These are phyloP conservation scores for Dovyalis caffra DNA, from an alignment of 345 rosid species.

Conservation along the genomic window DNA sequence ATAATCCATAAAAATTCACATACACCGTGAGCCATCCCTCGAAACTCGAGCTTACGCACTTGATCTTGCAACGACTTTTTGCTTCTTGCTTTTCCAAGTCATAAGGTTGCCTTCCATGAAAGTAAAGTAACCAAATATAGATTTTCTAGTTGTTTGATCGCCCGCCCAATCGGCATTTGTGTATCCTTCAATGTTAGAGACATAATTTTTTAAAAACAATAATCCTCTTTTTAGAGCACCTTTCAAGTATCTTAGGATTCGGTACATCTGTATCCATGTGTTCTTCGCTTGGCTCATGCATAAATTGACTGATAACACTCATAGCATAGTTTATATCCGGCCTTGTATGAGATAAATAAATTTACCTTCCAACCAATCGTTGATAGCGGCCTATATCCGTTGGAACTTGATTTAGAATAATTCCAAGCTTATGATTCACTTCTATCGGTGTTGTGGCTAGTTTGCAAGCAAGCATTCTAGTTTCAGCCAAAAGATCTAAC, in stretches of 20 bases:
- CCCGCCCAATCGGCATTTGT: not conserved
- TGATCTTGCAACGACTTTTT: too few relatives aligned
- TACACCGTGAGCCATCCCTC: not conserved
- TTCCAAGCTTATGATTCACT: not conserved
- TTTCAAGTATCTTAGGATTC: not conserved
- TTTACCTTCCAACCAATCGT: not conserved
- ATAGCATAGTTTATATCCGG: not conserved
- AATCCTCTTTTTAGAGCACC: not conserved
- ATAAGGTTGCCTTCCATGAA: not conserved
- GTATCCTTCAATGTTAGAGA: not conserved
- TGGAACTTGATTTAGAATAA: not conserved
- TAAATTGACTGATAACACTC: not conserved
- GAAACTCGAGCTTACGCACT: not conserved
- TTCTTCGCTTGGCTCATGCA: conserved; percentile 4
- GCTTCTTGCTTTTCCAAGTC: not conserved
- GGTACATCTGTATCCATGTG: not conserved
- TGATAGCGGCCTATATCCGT: not conserved
- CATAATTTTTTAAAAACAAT: not conserved
- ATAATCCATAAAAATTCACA: not conserved
- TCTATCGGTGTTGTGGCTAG: not conserved
- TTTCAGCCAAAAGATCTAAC: too few relatives aligned
- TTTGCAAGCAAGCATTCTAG: too few relatives aligned
- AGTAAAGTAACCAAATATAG: too few relatives aligned
- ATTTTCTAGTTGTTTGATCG: not conserved
- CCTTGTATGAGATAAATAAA: not conserved